Evolutionary conservation across 306 rosid genomes (phyloP).

Genomic region (Chamaecrista fasciculata): DNA sequence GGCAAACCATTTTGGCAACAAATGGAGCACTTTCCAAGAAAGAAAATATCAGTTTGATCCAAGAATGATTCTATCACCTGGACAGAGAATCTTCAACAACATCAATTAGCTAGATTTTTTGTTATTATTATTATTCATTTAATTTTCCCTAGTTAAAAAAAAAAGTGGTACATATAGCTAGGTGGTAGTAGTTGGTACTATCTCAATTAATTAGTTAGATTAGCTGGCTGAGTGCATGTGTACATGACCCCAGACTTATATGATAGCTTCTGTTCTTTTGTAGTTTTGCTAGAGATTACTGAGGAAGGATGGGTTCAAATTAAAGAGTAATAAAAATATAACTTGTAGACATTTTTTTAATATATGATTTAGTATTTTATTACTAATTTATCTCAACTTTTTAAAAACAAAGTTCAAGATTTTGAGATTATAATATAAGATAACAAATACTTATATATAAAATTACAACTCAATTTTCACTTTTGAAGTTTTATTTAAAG

Average conservation of each 20-base stretch:
- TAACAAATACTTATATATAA: neutral
- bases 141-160: slow-evolving; percentile 11
- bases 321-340: neutral
- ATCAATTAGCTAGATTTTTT: neutral
- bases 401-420: neutral
- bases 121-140: neutral
- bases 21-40: slow-evolving; percentile 62
- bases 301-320: neutral
- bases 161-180: neutral
- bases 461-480: neutral
- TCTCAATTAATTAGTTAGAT: neutral
- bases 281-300: neutral
- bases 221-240: slow-evolving; percentile 19
- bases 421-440: too few species aligned
- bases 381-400: neutral
- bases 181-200: neutral
- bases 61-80: slow-evolving; percentile 79
- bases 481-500: neutral
- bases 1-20: slow-evolving; percentile 69
- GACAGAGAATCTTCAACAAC: slow-evolving; percentile 64
- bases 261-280: slow-evolving; percentile 5
- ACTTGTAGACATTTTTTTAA: neutral
- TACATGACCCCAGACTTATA: slow-evolving; percentile 8
- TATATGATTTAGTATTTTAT: neutral
- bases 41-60: slow-evolving; percentile 75